Evolutionary conservation across 2,329 filamentous ascomycete species (phyloP).

Genomic region (Colletotrichum abscissum): DNA sequence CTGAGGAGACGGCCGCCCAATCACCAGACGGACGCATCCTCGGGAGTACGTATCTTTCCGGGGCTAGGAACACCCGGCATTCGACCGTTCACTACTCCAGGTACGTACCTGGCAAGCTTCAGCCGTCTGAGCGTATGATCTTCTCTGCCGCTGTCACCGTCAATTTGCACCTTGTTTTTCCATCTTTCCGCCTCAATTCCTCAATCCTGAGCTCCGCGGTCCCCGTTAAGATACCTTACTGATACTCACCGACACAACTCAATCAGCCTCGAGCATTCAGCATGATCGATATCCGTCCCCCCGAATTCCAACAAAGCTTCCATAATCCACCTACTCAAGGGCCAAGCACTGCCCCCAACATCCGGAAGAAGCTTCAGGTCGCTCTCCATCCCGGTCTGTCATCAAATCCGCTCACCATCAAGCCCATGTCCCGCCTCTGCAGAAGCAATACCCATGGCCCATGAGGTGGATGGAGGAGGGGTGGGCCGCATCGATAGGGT

Average conservation of each 20-base stretch:
- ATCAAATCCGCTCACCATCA: conserved; percentile 5
- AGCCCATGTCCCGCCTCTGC: not conserved
- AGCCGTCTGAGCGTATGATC: not conserved
- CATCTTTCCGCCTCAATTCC: not conserved
- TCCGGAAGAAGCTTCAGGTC: not conserved
- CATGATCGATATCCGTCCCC: not conserved
- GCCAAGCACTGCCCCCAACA: not conserved
- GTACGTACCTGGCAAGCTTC: not conserved
- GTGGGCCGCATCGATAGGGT: not conserved
- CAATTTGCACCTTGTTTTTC: not conserved
- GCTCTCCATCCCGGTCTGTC: not conserved
- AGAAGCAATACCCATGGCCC: not conserved
- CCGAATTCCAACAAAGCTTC: not conserved
- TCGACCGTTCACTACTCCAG: not conserved
- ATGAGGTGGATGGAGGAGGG: too few species aligned
- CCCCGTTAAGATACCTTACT: too few species aligned
- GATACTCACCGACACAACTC: not conserved
- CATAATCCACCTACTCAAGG: not conserved
- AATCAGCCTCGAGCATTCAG: not conserved
- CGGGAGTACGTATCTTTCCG: not conserved
- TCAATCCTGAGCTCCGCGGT: not conserved
- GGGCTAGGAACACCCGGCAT: not conserved
- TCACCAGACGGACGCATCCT: not conserved
- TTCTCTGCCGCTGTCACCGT: not conserved
- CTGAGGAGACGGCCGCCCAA: too few species aligned